Evolutionary conservation across 345 rosid genomes (phyloP), one percentile per base, ranked within the genome.

Genomic region (Arabis alpina): DNA sequence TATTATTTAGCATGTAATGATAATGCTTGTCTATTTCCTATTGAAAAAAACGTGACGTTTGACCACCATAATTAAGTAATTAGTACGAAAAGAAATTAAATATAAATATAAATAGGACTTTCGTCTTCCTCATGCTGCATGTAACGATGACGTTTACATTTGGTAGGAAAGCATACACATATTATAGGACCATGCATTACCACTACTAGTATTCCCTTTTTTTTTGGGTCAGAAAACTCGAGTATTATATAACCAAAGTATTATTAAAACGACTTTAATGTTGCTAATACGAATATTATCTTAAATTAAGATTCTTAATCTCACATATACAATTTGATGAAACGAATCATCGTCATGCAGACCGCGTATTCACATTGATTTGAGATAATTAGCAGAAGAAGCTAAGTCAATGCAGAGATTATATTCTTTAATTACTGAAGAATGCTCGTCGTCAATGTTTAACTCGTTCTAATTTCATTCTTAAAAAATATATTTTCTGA

Each of bases 301-400:
- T n/a, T n/a, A n/a, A n/a, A n/a, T n/a, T n/a, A n/a, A n/a, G n/a
- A n/a, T n/a, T n/a, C 13, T 2, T 48, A 66, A 45, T 56, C 5
- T 56, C 65, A 37, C 19, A 25, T 30, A 25, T 30, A 30, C 23
- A 6, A 37, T 56, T 45, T 68, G 19, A 14, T 8, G 16, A 24
- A 59, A 51, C 8, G 59, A 49, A 50, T 28, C 63, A 14, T 56
- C 52, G 52, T 40, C 51, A 59, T n/a, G 51, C 60, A 50, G 43
- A 50, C 2, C 11, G 32, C 37, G 12, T 25, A 65, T 69, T 57
- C 65, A 45, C 57, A 69, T 39, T 13, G 48, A 36, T 34, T 58
- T 58, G 3, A 19, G 25, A 13, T 23, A 19, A 19, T 19, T 23
- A 57, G 62, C 47, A 16, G 14, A 37, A 16, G 30, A 57, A 19